Conservation (phyloP, 352 stramenopile species). For the Phytophthora fragariaefolia region DNA sequence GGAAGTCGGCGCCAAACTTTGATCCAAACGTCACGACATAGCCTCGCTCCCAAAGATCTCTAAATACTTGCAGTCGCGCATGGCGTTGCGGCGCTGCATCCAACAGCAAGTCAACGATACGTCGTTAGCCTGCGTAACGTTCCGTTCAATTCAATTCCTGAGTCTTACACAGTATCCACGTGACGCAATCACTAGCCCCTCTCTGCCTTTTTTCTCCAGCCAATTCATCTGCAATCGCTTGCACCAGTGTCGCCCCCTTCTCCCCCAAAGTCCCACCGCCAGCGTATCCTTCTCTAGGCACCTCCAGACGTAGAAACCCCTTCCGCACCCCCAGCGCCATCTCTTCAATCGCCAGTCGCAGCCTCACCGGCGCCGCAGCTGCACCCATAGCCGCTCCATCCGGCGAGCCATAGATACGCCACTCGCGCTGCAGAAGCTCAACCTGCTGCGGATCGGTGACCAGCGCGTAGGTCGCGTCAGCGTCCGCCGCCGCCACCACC, state of each 20-base stretch:
- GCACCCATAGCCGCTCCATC: constrained; percentile 16
- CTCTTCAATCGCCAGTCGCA: constrained; percentile 61
- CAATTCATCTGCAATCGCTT: constrained; percentile 23
- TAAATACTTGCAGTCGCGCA: constrained; percentile 58
- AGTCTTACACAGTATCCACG: constrained; percentile 37
- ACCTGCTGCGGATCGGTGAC: constrained; percentile 27
- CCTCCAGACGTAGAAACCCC: constrained; percentile 46
- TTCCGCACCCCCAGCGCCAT: constrained; percentile 44
- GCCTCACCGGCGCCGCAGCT: neutral
- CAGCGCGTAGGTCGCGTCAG: constrained; percentile 36
- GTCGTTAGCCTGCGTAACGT: no score
- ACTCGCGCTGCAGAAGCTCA: constrained; percentile 26
- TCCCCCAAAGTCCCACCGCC: neutral
- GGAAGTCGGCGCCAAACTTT: constrained; percentile 86
- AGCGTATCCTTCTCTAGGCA: neutral
- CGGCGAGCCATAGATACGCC: constrained; percentile 36
- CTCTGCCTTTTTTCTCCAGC: neutral
- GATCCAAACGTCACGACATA: constrained; percentile 76
- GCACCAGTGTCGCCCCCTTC: constrained; percentile 1
- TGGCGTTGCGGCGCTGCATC: constrained; percentile 28
- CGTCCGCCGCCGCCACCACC: constrained; percentile 13
- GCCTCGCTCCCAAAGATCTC: constrained; percentile 67
- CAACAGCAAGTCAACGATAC: neutral
- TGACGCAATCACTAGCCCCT: neutral
- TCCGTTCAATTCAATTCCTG: no score